A percentile compares a stretch with the other conserved stretches of the same genome.
These are phyloP conservation scores for Stachybotrys chlorohalonatus DNA, from an alignment of 2,329 filamentous ascomycete genomes.

Conservation along the genomic window DNA sequence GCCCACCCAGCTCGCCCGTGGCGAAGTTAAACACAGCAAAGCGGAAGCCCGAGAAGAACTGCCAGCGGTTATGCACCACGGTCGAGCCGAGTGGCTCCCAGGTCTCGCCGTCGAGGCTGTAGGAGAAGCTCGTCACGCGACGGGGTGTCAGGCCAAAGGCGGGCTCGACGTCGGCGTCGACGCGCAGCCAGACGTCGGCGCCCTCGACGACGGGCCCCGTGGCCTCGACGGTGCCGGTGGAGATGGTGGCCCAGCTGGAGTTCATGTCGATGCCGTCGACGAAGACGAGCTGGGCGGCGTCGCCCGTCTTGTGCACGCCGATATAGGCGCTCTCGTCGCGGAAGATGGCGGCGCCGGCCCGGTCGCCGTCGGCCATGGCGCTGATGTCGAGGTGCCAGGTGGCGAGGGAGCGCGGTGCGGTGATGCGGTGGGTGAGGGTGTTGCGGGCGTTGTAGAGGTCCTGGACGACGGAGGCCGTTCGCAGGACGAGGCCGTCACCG, in stretches of 20 bases:
- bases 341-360: constrained; percentile 41
- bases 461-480: constrained; percentile 39
- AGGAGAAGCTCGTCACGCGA: constrained; percentile 8
- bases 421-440: constrained; percentile 36
- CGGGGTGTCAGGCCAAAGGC: constrained; percentile 12
- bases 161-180: constrained; percentile 10
- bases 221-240: constrained; percentile 9
- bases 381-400: constrained; percentile 41
- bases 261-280: constrained; percentile 27
- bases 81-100: constrained; percentile 15
- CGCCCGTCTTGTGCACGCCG: constrained; percentile 31
- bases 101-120: constrained; percentile 8
- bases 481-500: constrained; percentile 32
- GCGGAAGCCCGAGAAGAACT: not conserved
- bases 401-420: constrained; percentile 33
- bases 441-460: constrained; percentile 40
- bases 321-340: constrained; percentile 45
- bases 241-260: constrained; percentile 8
- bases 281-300: constrained; percentile 18
- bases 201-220: constrained; percentile 9
- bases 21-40: not conserved
- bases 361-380: constrained; percentile 41
- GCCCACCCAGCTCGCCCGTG: not conserved
- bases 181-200: constrained; percentile 12
- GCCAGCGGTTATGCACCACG: not conserved